Evolutionary conservation across 257 asterid species (phyloP), one percentile per base, ranked within the genome.

Genomic region (Solanum bukasovii): DNA sequence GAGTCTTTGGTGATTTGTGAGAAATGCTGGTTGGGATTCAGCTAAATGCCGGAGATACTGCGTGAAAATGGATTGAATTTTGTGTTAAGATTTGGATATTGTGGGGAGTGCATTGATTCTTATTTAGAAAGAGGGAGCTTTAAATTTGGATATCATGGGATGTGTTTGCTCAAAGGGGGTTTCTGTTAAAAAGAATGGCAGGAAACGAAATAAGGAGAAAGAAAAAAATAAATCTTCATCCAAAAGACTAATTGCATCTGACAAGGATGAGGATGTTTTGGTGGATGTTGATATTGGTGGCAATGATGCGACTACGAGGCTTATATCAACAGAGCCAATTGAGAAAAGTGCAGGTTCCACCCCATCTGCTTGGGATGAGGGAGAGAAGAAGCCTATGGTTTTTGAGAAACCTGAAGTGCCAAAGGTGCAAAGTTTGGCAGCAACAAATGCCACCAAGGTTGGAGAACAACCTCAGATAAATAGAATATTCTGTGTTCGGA

Each of bases 151-250:
- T 78, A 89, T 88, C 37, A 95, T 96, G 98, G 99, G 99, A 49
- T 96, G 99, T 89, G 89, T 93, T 91, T 96, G 95, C 91, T 93
- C 98, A 37, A 96, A 96, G 91, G 97, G 95, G 73, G 91, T 88
- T 84, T 63, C 90, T 61, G 44, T 46, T 25, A 77, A 18, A 88
- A 90, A 34, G 93, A 92, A 84, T 94, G 91, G 89, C 63, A 90
- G 86, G 87, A 86, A 82, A 88, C 89, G 86, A 82, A 83, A 84
- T 13, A 93, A 92, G 91, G 92, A 91, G 91, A 94, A 88, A 89
- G 93, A 90, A 49, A 89, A 88, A 6, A 93, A 94, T 89, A 94
- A 90, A 90, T 87, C 92, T 6, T 90, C 96, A 1, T 92, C 98
- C 4, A 94, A 92, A 87, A 90, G 92, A 88, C 88, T 91, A 37